Evolutionary conservation across 257 asterid genomes (phyloP), one percentile per base, ranked within the genome.

Genomic region (Salvia rosmarinus): DNA sequence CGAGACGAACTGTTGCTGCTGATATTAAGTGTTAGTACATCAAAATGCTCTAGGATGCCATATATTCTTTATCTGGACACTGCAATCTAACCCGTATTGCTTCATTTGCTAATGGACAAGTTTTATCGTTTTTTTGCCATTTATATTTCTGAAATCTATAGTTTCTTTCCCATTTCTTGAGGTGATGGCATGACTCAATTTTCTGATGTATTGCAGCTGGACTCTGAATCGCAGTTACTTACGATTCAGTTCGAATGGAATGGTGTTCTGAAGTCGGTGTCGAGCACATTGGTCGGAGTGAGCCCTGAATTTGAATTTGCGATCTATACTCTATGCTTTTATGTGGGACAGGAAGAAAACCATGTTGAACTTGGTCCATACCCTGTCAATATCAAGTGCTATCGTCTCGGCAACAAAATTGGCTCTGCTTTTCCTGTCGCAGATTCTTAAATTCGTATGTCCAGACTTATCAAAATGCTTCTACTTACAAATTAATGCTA

Each of bases 221-320:
- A 93, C 81, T 81, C 92, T 4, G 98, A 90, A 71, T 77, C 95
- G 21, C 98, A 90, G 44, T 35, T 93, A 19, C 92, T 90, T 9
- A 90, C 97, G 0, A 67, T 93, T 71, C 97, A 93, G 86, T 93
- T 93, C n/a, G 96, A 87, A 76, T 93, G 98, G 98, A 89, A 89
- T 25, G 98, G 96, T 6, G 90, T 93, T 77, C 88, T 90, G 60
- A 93, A 93, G 82, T 83, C 98, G 14, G 92, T 90, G 6, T 90
- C 98, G 9, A 93, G 97, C 83, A 86, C 92, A 16, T 75, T 93
- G 80, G 59, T 93, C 46, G 98, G 98, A 71, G 97, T 87, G 81
- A 90, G 97, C 81, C 98, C 98, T 9, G 98, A 93, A 80, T 93
- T 93, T 83, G 98, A 93, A 80, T 51, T 93, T 34, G 96, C 97